Conservation (phyloP, 495 filamentous ascomycete species). For the Sphaerosporella brunnea region DNA sequence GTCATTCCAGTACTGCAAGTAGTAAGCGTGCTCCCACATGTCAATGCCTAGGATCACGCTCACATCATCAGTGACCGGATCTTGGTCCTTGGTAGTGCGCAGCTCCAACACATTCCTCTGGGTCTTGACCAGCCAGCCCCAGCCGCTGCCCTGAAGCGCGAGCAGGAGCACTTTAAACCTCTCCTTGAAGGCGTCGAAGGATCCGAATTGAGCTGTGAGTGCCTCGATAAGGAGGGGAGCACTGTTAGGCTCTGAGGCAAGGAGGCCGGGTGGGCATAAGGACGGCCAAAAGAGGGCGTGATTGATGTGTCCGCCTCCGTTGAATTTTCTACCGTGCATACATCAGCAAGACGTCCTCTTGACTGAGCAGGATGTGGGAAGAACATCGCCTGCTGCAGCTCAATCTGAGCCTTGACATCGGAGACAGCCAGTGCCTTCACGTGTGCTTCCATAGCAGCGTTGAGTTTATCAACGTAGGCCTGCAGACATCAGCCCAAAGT, state of each 20-base stretch:
- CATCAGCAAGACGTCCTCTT: neutral
- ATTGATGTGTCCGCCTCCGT: conserved; percentile 63
- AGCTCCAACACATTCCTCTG: conserved; percentile 56
- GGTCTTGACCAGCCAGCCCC: conserved; percentile 92
- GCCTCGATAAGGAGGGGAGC: conserved; percentile 37
- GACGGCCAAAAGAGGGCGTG: conserved; percentile 97
- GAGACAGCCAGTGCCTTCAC: conserved; percentile 36
- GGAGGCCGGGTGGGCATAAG: conserved; percentile 37
- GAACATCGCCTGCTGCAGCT: conserved; percentile 55
- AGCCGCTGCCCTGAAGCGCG: conserved; percentile 81
- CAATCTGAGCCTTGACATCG: conserved; percentile 51
- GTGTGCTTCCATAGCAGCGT: conserved; percentile 42
- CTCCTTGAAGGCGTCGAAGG: conserved; percentile 52
- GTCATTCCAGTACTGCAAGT: conserved; percentile 71
- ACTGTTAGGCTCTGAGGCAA: conserved; percentile 34
- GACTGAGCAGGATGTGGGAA: neutral
- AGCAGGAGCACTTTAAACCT: conserved; percentile 65
- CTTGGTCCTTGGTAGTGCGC: conserved; percentile 77
- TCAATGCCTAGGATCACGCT: conserved; percentile 76
- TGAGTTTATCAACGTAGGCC: conserved; percentile 57
- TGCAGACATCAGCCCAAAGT: too few species aligned
- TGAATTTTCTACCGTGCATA: conserved; percentile 13
- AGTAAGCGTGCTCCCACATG: conserved; percentile 89
- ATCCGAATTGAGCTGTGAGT: conserved; percentile 60
- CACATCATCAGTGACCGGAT: conserved; percentile 70